Evolutionary conservation across 768 basidiomycete species (phyloP).

Genomic region (Naganishia vishniacii): DNA sequence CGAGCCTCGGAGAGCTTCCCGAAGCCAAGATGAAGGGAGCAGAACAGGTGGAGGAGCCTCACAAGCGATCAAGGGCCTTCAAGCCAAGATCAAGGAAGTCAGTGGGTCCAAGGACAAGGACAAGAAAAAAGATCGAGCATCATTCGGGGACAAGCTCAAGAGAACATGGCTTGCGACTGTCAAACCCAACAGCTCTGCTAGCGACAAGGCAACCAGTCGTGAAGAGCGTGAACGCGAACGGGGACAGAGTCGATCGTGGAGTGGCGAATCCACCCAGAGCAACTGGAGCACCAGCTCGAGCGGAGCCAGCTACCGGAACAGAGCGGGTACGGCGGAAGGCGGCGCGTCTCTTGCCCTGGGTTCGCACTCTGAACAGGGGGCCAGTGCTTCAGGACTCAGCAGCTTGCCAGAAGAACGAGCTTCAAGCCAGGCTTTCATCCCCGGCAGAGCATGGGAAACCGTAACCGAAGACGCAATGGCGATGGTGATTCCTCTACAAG

Average conservation of each 20-base stretch:
- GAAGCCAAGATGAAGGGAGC: conserved; percentile 6
- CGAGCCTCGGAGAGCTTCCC: not conserved
- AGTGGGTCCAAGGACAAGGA: conserved; percentile 27
- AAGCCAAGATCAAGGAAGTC: conserved; percentile 16
- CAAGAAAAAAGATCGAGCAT: conserved; percentile 33
- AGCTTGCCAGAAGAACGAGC: conserved; percentile 13
- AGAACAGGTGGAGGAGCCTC: not conserved
- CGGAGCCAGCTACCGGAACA: conserved; percentile 18
- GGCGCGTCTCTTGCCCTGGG: not conserved
- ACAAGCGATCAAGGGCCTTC: conserved; percentile 18
- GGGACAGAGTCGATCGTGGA: conserved; percentile 42
- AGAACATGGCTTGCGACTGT: conserved; percentile 35
- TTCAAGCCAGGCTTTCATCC: not conserved
- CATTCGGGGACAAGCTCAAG: conserved; percentile 41
- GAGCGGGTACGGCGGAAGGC: not conserved
- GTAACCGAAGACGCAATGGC: conserved; percentile 47
- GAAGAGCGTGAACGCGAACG: conserved; percentile 37
- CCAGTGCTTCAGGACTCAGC: conserved; percentile 15
- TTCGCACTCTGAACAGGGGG: not conserved
- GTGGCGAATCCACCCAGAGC: conserved; percentile 29
- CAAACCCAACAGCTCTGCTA: conserved; percentile 23
- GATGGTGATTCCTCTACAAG: conserved; percentile 44
- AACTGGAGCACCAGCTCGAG: conserved; percentile 18
- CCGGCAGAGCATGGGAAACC: conserved; percentile 43
- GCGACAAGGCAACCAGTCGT: conserved; percentile 27